These are phyloP conservation scores for Amborella trichopoda DNA, from an alignment of 164 flowering plant species.

Conservation along the genomic window DNA sequence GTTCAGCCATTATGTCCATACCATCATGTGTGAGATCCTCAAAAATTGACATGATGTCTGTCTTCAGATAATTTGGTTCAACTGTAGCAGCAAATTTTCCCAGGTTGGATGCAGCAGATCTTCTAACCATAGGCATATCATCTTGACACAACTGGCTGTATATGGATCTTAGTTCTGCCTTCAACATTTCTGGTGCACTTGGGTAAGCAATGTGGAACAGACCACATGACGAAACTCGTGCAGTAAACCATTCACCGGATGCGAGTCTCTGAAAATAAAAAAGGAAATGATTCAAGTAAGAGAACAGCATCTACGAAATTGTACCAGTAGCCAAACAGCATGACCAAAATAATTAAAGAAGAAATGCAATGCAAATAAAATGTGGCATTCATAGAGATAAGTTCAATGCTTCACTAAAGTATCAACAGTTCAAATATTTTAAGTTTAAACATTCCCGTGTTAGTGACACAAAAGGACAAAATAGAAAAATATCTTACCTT, in stretches of 20 bases:
- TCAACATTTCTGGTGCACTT: constrained; percentile 71
- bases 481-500: constrained; percentile 36
- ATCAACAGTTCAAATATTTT: no score
- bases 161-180: constrained; percentile 61
- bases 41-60: constrained; percentile 83
- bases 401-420: no score
- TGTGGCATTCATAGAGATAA: no score
- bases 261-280: constrained; percentile 80
- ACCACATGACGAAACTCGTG: constrained; percentile 95
- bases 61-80: constrained; percentile 68
- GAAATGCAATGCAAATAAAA: no score
- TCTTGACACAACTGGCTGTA: constrained; percentile 91
- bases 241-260: constrained; percentile 98
- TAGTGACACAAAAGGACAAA: no score
- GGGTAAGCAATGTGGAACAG: constrained; percentile 94
- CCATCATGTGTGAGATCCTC: constrained; percentile 96
- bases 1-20: no score
- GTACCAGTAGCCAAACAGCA: no score
- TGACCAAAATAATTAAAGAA: no score
- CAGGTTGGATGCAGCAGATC: constrained; percentile 92
- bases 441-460: no score
- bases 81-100: constrained; percentile 97
- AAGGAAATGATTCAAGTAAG: constrained; percentile 1
- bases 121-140: constrained; percentile 99
- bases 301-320: neutral